Conservation (phyloP, 2,329 filamentous ascomycete species). For the Pestalotiopsis sp. region DNA sequence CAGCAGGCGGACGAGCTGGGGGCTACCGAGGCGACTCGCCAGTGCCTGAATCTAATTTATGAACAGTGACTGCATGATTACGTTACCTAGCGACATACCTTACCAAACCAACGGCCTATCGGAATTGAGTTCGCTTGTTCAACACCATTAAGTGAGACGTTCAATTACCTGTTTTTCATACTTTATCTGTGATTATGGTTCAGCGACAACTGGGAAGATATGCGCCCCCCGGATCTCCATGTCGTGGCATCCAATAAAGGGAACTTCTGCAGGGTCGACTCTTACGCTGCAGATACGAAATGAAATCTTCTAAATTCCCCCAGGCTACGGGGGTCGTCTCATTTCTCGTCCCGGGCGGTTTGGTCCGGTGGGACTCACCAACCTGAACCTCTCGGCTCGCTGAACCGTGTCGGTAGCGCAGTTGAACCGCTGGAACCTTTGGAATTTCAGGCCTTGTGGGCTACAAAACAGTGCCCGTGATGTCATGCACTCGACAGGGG, state of each 20-base stretch:
- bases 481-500: constrained; percentile 7
- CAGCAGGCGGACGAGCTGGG: not conserved
- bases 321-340: not conserved
- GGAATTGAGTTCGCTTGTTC: not conserved
- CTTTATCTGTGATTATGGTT: not conserved
- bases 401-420: not conserved
- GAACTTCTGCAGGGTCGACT: not conserved
- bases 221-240: not conserved
- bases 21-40: not conserved
- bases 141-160: not conserved
- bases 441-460: not conserved
- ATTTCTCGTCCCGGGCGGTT: not conserved
- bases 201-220: not conserved
- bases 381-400: not conserved
- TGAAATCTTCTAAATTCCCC: not conserved
- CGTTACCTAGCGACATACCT: not conserved
- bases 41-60: not conserved
- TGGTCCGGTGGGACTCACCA: not conserved
- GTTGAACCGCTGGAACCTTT: not conserved
- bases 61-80: not conserved
- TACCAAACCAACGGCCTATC: not conserved
- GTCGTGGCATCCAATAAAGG: not conserved
- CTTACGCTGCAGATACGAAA: not conserved
- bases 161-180: not conserved
- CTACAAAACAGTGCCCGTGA: not conserved